phyloP scores from a whole-genome alignment of 305 asterid genomes.

The Ajuga reptans region DNA sequence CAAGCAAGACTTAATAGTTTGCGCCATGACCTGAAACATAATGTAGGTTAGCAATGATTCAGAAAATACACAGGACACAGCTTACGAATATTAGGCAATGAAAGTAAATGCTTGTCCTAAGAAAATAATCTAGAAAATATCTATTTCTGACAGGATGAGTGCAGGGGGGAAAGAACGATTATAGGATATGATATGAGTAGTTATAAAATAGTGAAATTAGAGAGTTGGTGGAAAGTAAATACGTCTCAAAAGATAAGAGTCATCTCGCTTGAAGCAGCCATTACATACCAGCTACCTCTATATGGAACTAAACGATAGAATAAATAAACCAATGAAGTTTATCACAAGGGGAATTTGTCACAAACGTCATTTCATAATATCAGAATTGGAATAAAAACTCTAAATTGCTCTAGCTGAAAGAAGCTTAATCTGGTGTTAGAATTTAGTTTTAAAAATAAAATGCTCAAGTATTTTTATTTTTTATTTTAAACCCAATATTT shows the following conservation, averaged over 20 bases:
- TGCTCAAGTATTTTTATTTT: too few species aligned
- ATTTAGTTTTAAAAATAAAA: not conserved
- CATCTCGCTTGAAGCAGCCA: conserved; percentile 6
- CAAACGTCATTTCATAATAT: not conserved
- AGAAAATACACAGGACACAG: not conserved
- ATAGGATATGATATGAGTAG: not conserved
- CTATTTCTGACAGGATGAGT: not conserved
- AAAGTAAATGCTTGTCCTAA: conserved; percentile 1
- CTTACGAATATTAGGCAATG: conserved; percentile 2
- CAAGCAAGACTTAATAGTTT: conserved; percentile 78
- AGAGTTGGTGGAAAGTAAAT: not conserved
- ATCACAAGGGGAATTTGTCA: not conserved
- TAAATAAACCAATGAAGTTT: not conserved
- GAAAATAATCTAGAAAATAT: not conserved
- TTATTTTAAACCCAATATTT: not conserved
- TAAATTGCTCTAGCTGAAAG: not conserved
- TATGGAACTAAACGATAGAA: not conserved
- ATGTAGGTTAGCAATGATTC: conserved; percentile 6
- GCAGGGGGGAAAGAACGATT: conserved; percentile 6
- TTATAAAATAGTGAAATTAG: conserved; percentile 4
- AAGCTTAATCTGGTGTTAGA: conserved; percentile 2
- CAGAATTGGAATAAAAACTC: not conserved
- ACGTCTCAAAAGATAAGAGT: not conserved
- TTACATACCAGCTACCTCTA: not conserved
- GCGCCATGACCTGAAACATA: conserved; percentile 63